Conservation (phyloP, 2,329 filamentous ascomycete species). For the Geoglossum cookeanum region DNA sequence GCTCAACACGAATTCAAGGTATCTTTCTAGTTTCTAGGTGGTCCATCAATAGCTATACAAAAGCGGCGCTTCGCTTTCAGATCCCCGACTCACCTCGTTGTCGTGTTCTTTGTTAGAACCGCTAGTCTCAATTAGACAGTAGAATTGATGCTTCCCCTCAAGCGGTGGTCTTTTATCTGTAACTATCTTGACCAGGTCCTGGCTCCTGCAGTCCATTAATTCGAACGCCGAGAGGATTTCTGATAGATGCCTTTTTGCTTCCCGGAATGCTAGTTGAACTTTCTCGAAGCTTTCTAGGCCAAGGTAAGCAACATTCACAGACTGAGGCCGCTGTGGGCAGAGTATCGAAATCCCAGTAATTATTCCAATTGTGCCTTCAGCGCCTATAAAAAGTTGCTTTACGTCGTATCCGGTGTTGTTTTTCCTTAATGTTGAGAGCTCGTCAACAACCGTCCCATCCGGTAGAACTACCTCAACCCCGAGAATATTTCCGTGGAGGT, state of each 20-base stretch:
- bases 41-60: background rate
- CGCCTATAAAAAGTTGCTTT: constrained; percentile 92
- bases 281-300: constrained; percentile 81
- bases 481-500: constrained; percentile 79
- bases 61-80: background rate
- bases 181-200: constrained; percentile 55
- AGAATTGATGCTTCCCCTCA: constrained; percentile 75
- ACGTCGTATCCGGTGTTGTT: constrained; percentile 98
- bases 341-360: constrained; percentile 80
- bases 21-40: constrained; percentile 57
- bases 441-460: constrained; percentile 79
- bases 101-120: constrained; percentile 91
- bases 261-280: constrained; percentile 66
- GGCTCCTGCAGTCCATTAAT: constrained; percentile 77
- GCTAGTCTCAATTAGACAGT: constrained; percentile 90
- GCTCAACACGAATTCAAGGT: constrained; percentile 82
- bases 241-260: constrained; percentile 75
- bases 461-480: constrained; percentile 87
- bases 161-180: constrained; percentile 64
- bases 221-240: constrained; percentile 97
- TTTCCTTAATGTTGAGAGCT: constrained; percentile 75
- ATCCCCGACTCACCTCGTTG: constrained; percentile 29
- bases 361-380: constrained; percentile 85
- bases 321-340: constrained; percentile 70
- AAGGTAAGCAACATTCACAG: constrained; percentile 89